Percentiles rank a stretch among this genome's conserved stretches.
Conservation (phyloP, 2,329 filamentous ascomycete genomes). For the Venturia carpophila region DNA sequence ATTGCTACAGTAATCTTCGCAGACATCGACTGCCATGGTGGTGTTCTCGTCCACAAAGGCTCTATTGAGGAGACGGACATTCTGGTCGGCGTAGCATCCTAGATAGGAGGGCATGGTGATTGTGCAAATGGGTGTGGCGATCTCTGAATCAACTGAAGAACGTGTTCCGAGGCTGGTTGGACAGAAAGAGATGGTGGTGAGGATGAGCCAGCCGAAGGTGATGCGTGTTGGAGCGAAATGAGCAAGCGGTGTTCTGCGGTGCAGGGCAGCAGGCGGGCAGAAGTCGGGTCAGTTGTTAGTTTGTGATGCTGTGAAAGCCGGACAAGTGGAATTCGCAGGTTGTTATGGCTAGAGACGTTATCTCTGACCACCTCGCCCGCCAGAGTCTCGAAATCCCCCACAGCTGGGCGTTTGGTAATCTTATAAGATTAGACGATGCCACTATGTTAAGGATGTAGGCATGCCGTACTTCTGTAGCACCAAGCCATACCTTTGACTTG, state of each 20-base stretch:
- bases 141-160: not conserved
- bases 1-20: slow-evolving; percentile 7
- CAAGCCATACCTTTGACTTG: too few relatives aligned
- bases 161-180: not conserved
- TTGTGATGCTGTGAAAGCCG: not conserved
- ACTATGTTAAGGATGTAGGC: not conserved
- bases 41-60: not conserved
- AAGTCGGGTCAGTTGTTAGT: not conserved
- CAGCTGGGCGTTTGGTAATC: not conserved
- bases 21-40: not conserved
- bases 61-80: not conserved
- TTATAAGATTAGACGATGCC: not conserved
- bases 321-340: not conserved
- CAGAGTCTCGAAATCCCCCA: not conserved
- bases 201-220: not conserved
- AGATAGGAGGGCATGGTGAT: not conserved
- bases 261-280: not conserved
- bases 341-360: not conserved
- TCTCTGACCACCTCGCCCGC: not conserved
- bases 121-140: not conserved
- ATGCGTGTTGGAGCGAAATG: not conserved
- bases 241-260: not conserved
- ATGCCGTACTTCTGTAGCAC: too few relatives aligned
- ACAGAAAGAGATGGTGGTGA: not conserved
- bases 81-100: not conserved